Conservation (phyloP, 2,329 filamentous ascomycete species). For the Elsinoe fawcettii region DNA sequence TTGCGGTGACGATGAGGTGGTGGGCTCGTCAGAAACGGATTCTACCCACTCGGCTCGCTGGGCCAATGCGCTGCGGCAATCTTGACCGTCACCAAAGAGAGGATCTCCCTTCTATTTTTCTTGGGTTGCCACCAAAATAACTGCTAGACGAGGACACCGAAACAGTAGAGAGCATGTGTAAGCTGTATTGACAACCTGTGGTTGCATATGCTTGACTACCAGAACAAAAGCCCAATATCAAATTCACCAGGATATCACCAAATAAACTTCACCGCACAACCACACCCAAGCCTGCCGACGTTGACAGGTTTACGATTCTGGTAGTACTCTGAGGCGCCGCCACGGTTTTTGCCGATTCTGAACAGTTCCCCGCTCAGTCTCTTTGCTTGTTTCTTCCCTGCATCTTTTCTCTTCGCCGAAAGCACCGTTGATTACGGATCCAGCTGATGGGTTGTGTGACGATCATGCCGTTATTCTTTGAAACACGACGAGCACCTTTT, state of each 20-base stretch:
- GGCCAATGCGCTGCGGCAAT: conserved; percentile 9
- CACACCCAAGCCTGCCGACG: background rate
- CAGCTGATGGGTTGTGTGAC: background rate
- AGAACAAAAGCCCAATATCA: background rate
- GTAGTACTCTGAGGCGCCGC: conserved; percentile 4
- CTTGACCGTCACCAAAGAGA: background rate
- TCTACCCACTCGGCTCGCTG: background rate
- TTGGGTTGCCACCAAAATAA: conserved; percentile 4
- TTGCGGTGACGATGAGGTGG: conserved; percentile 11
- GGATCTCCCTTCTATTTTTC: background rate
- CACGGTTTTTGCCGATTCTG: background rate
- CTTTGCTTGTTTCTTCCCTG: conserved; percentile 12
- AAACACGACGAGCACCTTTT: background rate
- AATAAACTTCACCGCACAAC: background rate
- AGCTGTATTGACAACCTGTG: background rate
- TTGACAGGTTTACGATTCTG: conserved; percentile 7
- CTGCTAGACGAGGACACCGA: too few relatives aligned
- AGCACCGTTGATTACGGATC: background rate
- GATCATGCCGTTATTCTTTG: background rate
- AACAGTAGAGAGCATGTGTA: background rate
- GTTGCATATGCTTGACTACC: too few relatives aligned
- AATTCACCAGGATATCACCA: background rate
- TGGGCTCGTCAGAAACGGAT: conserved; percentile 11
- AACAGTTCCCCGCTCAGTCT: conserved; percentile 5
- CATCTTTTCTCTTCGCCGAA: background rate